Evolutionary conservation across 2,329 filamentous ascomycete genomes (phyloP).

Genomic region (Zymoseptoria brevis): DNA sequence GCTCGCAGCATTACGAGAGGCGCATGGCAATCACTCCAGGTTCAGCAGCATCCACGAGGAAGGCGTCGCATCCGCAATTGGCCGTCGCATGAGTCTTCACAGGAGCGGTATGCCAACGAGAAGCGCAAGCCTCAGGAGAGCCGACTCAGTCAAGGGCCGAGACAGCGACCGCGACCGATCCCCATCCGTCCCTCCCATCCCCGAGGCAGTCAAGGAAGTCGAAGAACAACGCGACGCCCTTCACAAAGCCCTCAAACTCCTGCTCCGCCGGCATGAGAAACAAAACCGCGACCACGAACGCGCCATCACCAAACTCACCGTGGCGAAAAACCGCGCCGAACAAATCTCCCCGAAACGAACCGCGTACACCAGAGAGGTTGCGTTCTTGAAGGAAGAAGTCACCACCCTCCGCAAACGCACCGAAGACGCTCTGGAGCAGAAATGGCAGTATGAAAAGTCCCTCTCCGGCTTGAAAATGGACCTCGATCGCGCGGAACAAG

Average conservation of each 20-base stretch:
- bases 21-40: slow-evolving; percentile 38
- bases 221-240: slow-evolving; percentile 90
- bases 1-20: slow-evolving; percentile 55
- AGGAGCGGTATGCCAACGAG: slow-evolving; percentile 54
- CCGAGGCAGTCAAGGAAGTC: slow-evolving; percentile 65
- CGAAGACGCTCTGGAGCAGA: slow-evolving; percentile 89
- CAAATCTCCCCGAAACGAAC: slow-evolving; percentile 63
- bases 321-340: slow-evolving; percentile 63
- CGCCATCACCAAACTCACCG: slow-evolving; percentile 66
- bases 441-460: slow-evolving; percentile 92
- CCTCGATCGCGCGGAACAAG: slow-evolving; percentile 86
- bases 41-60: slow-evolving; percentile 58
- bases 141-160: slow-evolving; percentile 32
- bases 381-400: slow-evolving; percentile 72
- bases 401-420: slow-evolving; percentile 75
- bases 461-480: slow-evolving; percentile 89
- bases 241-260: slow-evolving; percentile 74
- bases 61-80: slow-evolving; percentile 29
- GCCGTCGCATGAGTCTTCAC: slow-evolving; percentile 34
- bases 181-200: slow-evolving; percentile 33
- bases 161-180: slow-evolving; percentile 34
- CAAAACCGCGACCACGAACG: slow-evolving; percentile 79
- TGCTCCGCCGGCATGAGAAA: slow-evolving; percentile 77
- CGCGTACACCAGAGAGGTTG: slow-evolving; percentile 78
- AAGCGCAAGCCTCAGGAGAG: slow-evolving; percentile 30